Evolutionary conservation across 805 yeast species (phyloP), one percentile per base, ranked within the genome.

Genomic region (Danielia reshetovae): DNA sequence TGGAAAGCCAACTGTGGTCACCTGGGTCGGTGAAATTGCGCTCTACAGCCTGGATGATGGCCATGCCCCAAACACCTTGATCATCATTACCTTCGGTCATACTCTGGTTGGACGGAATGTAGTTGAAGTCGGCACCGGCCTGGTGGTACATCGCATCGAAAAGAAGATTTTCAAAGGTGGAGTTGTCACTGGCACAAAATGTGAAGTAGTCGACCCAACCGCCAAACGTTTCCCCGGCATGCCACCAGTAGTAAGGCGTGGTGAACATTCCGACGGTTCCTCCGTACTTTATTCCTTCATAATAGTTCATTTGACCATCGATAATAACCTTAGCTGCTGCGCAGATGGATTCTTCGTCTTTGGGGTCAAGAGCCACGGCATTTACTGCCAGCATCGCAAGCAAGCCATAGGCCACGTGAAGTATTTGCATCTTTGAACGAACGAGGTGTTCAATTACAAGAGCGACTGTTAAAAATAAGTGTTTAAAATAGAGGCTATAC

Each of bases 1-100:
- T 54, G 12, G 64, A 45, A 27, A 67, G 58, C 73, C 73, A 67
- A 2, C 58, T 44, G 19, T 54, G 52, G 37, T 64, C 64, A 3
- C 38, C 40, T 4, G 71, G 69, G 30, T 42, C 34, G 30, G 51
- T 43, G 43, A 47, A 67, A 46, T 66, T 66, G 33, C 69, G 52
- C 45, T 70, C 75, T 14, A 63, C 72, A 5, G 75, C 75, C 43
- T 64, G 62, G 62, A 70, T 60, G 29, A 65, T 54, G 5, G 73
- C 62, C 59, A 70, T 50, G 2, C 71, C 73, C 75, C 75, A 70
- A n/a, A 70, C 72, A 35, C 73, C 75, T 51, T 70, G 75, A 54
- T 70, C 75, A 59, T 70, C 75, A 44, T 70, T 70, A 43, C 74
- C 75, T 45, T 70, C 75, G 14, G 68, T 59, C 57, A 68, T 52